These are phyloP conservation scores for Nelumbo lutea DNA, from an alignment of 164 flowering plant species.

Conservation along the genomic window DNA sequence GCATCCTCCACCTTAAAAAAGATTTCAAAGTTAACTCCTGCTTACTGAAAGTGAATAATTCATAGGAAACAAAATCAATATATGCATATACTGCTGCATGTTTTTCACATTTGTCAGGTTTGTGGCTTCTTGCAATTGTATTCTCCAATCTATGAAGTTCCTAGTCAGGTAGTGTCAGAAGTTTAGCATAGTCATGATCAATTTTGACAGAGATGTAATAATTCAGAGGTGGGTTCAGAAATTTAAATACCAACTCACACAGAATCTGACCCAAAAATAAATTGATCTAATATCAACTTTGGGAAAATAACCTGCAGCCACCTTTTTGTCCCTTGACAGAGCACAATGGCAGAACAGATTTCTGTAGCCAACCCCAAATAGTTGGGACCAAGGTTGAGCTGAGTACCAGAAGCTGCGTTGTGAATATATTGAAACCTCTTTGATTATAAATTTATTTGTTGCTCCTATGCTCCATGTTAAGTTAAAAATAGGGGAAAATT, in stretches of 20 bases:
- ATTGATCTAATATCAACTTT: background rate
- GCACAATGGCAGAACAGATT: background rate
- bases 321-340: background rate
- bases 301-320: background rate
- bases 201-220: too few relatives aligned
- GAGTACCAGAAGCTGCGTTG: background rate
- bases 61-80: background rate
- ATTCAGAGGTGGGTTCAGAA: too few relatives aligned
- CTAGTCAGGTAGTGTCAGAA: background rate
- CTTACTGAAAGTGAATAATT: background rate
- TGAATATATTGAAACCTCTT: background rate
- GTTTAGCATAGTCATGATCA: too few relatives aligned
- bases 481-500: background rate
- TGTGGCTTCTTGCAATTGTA: background rate
- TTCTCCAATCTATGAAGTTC: background rate
- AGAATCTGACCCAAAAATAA: background rate
- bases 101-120: background rate
- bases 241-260: background rate
- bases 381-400: background rate
- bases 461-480: too few relatives aligned
- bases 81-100: background rate
- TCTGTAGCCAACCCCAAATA: background rate
- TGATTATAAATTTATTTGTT: background rate
- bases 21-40: conserved; percentile 8
- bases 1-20: conserved; percentile 77